phyloP scores from a whole-genome alignment of 345 rosid species.

The Salix caprea region DNA sequence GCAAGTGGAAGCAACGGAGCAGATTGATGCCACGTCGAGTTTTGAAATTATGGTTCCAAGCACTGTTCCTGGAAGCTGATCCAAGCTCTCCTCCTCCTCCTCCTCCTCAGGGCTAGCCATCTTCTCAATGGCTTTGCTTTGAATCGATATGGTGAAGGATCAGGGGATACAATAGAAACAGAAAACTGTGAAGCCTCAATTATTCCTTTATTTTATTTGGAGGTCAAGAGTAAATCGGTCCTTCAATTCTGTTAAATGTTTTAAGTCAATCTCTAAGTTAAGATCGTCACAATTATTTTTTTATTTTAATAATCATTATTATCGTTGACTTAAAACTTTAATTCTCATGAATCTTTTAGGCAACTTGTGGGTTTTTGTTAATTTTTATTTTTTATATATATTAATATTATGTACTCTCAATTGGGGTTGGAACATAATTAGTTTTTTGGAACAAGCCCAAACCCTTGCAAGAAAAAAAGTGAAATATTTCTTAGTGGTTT shows the following conservation, averaged over 20 bases:
- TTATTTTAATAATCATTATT: too few species aligned
- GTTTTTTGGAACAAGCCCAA: too few species aligned
- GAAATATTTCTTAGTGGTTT: too few species aligned
- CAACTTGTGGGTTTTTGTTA: not conserved
- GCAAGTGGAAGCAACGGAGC: slow-evolving; percentile 72
- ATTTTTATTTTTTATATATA: too few species aligned
- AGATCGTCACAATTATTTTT: too few species aligned
- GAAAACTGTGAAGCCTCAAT: not conserved
- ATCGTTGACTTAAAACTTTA: not conserved
- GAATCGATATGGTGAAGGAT: too few species aligned
- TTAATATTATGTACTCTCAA: too few species aligned
- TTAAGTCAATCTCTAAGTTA: not conserved
- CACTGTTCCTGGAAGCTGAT: slow-evolving; percentile 64
- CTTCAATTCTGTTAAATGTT: not conserved
- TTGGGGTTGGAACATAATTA: too few species aligned
- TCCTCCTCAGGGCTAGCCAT: slow-evolving; percentile 18
- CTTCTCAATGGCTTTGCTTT: not conserved
- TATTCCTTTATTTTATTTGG: not conserved
- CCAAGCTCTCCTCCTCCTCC: slow-evolving; percentile 32
- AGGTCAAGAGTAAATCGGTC: not conserved
- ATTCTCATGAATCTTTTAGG: not conserved
- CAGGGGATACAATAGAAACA: not conserved
- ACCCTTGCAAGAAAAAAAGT: too few species aligned
- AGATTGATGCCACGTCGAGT: slow-evolving; percentile 74
- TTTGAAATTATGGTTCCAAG: slow-evolving; percentile 63